A percentile compares a stretch with the other conserved stretches of the same genome.
Conservation (phyloP, 768 basidiomycete species). For the Solioccasus polychromus region DNA sequence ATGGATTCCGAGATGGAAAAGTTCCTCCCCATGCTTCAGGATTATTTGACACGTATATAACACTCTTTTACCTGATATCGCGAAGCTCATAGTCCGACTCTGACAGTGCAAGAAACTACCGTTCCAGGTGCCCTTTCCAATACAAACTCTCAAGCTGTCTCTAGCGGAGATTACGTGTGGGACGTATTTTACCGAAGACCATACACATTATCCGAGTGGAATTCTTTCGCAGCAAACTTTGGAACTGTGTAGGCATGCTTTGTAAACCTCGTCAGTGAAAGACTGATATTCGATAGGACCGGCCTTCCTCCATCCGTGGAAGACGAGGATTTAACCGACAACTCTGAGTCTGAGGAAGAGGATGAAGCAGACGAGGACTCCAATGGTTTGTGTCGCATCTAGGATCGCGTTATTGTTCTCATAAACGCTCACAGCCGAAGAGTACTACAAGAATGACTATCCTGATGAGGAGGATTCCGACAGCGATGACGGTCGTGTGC, state of each 20-base stretch:
- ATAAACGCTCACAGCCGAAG: slow-evolving; percentile 53
- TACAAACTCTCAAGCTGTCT: not conserved
- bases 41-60: slow-evolving; percentile 61
- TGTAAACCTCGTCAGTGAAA: not conserved
- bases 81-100: slow-evolving; percentile 1
- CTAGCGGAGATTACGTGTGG: slow-evolving; percentile 72
- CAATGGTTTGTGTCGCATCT: slow-evolving; percentile 50
- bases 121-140: slow-evolving; percentile 8
- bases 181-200: slow-evolving; percentile 80
- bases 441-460: slow-evolving; percentile 84
- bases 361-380: slow-evolving; percentile 85
- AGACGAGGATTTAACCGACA: slow-evolving; percentile 53
- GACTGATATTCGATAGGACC: slow-evolving; percentile 39
- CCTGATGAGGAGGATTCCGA: slow-evolving; percentile 63
- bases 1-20: slow-evolving; percentile 69
- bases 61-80: not conserved
- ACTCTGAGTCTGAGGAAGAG: slow-evolving; percentile 63
- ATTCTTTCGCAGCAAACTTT: slow-evolving; percentile 50
- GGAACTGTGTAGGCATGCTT: slow-evolving; percentile 56
- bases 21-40: slow-evolving; percentile 72
- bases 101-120: slow-evolving; percentile 27
- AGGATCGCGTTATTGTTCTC: not conserved
- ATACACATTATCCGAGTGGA: slow-evolving; percentile 57
- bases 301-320: slow-evolving; percentile 59
- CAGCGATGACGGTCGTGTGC: slow-evolving; percentile 39